These are phyloP conservation scores for Baudoinia panamericana DNA, from an alignment of 495 filamentous ascomycete species.

Conservation along the genomic window DNA sequence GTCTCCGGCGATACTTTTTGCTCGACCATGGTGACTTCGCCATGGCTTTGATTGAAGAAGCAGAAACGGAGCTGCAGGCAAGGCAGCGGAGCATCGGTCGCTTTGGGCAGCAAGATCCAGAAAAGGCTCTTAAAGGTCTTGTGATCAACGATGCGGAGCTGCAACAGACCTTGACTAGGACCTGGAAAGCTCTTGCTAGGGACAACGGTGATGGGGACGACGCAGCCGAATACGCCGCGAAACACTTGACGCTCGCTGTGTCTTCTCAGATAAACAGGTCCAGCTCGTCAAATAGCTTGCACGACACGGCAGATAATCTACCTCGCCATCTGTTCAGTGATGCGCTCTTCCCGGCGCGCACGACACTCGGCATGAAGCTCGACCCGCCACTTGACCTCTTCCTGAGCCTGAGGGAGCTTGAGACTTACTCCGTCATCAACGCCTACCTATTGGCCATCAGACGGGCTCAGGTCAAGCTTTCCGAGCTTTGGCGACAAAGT, in stretches of 20 bases:
- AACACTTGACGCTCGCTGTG: constrained; percentile 47
- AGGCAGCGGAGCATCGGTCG: constrained; percentile 30
- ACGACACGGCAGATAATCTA: not conserved
- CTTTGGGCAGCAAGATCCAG: constrained; percentile 16
- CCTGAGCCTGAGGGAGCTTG: constrained; percentile 57
- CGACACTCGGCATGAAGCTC: constrained; percentile 55
- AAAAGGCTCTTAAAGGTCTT: constrained; percentile 39
- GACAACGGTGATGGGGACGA: constrained; percentile 62
- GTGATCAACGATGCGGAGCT: constrained; percentile 81
- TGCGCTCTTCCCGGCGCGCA: constrained; percentile 66
- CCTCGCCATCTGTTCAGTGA: constrained; percentile 49
- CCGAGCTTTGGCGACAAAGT: constrained; percentile 72
- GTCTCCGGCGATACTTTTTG: constrained; percentile 78
- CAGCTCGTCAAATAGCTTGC: constrained; percentile 8
- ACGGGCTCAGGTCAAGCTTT: constrained; percentile 66
- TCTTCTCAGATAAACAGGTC: constrained; percentile 8
- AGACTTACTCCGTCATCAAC: constrained; percentile 67
- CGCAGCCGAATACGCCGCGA: constrained; percentile 62
- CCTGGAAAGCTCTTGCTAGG: constrained; percentile 66
- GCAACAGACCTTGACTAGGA: constrained; percentile 52
- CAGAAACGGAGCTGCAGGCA: constrained; percentile 46
- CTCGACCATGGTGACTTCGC: constrained; percentile 84
- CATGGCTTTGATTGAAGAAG: constrained; percentile 68
- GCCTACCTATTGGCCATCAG: constrained; percentile 76
- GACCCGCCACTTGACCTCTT: constrained; percentile 79